A percentile compares a stretch with the other conserved stretches of the same genome.
These are phyloP conservation scores for Pyrus pyrifolia DNA, from an alignment of 306 rosid genomes.

Conservation along the genomic window DNA sequence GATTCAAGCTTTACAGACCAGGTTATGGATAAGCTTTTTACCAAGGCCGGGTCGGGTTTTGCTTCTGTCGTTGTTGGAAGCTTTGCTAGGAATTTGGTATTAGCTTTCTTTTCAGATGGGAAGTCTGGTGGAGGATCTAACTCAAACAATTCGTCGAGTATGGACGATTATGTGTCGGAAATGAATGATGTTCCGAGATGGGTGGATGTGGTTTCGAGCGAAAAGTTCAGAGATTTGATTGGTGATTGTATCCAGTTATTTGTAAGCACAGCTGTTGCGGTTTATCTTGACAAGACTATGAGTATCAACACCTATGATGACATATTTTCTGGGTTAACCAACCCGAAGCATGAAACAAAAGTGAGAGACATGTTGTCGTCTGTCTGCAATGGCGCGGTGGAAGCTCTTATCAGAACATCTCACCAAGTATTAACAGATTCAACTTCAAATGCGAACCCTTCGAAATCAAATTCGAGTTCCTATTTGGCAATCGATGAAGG, in stretches of 20 bases:
- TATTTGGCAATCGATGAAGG: slow-evolving; percentile 10
- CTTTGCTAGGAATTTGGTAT: slow-evolving; percentile 67
- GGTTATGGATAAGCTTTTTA: slow-evolving; percentile 48
- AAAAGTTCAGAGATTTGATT: slow-evolving; percentile 42
- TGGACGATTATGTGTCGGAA: slow-evolving; percentile 5
- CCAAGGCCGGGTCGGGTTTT: slow-evolving; percentile 64
- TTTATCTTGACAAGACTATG: slow-evolving; percentile 84
- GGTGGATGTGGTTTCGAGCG: slow-evolving; percentile 48
- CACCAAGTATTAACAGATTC: slow-evolving; percentile 58
- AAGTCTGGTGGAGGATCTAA: slow-evolving; percentile 26
- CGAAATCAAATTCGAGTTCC: not conserved
- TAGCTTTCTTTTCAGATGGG: slow-evolving; percentile 36
- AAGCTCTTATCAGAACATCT: slow-evolving; percentile 66
- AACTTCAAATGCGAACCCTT: slow-evolving; percentile 9
- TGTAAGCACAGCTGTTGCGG: slow-evolving; percentile 68
- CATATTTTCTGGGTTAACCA: slow-evolving; percentile 68
- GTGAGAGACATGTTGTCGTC: slow-evolving; percentile 54
- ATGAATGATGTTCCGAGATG: slow-evolving; percentile 28
- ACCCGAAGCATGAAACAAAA: slow-evolving; percentile 53
- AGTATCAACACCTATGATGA: slow-evolving; percentile 64
- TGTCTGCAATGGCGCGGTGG: slow-evolving; percentile 62
- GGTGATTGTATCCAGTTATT: slow-evolving; percentile 64
- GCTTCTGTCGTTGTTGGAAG: slow-evolving; percentile 73
- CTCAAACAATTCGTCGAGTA: slow-evolving; percentile 3
- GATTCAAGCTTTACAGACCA: slow-evolving; percentile 30